These are phyloP conservation scores for Hibiscus mutabilis DNA, from an alignment of 345 rosid genomes.

Conservation along the genomic window DNA sequence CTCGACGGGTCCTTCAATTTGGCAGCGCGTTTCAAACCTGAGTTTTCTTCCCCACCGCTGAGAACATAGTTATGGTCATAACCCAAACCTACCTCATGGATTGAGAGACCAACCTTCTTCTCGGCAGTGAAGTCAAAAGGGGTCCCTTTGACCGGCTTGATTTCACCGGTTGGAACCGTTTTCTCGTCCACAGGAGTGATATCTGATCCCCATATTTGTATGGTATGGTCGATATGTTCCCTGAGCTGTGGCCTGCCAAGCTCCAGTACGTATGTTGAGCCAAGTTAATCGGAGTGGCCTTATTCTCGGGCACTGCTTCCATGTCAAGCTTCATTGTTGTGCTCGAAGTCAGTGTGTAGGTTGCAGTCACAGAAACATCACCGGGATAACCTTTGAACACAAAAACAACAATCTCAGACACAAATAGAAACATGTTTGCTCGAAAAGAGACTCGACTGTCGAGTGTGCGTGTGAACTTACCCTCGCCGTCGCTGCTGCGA, in stretches of 20 bases:
- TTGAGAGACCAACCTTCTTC: slow-evolving; percentile 57
- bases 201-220: slow-evolving; percentile 77
- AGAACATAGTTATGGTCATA: slow-evolving; percentile 89
- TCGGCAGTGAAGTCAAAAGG: slow-evolving; percentile 73
- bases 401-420: slow-evolving; percentile 5
- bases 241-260: slow-evolving; percentile 74
- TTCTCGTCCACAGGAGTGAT: slow-evolving; percentile 76
- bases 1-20: slow-evolving; percentile 54
- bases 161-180: slow-evolving; percentile 80
- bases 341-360: slow-evolving; percentile 62
- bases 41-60: slow-evolving; percentile 58
- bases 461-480: slow-evolving; percentile 20
- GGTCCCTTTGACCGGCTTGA: slow-evolving; percentile 65
- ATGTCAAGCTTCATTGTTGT: slow-evolving; percentile 80
- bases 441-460: no score
- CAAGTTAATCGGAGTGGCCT: slow-evolving; percentile 73
- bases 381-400: slow-evolving; percentile 68
- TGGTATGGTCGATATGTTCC: slow-evolving; percentile 55
- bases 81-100: slow-evolving; percentile 76
- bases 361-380: slow-evolving; percentile 65
- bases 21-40: slow-evolving; percentile 62
- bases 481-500: slow-evolving; percentile 75
- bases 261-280: slow-evolving; percentile 99
- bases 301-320: slow-evolving; percentile 73
- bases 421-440: background rate